Conservation (phyloP, 768 basidiomycete species). For the Lentinula lateritia region DNA sequence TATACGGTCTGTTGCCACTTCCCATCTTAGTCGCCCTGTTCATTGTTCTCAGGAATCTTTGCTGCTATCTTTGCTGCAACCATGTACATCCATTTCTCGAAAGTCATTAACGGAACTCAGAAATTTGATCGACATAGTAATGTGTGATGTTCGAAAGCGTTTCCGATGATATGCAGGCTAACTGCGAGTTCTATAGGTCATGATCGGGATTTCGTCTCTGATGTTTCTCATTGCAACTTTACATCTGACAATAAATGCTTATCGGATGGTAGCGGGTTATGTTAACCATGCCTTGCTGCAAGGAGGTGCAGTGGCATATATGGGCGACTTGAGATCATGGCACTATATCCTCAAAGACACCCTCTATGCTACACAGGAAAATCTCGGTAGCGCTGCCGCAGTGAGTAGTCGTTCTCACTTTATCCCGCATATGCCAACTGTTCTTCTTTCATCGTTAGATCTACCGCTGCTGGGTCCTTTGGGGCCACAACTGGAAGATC, state of each 20-base stretch:
- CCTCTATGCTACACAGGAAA: conserved; percentile 13
- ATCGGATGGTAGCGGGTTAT: conserved; percentile 11
- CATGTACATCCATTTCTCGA: conserved; percentile 9
- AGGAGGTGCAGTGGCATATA: conserved; percentile 13
- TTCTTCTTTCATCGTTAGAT: conserved; percentile 9
- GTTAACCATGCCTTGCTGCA: background rate
- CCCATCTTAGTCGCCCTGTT: background rate
- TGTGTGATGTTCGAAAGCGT: background rate
- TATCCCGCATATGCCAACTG: background rate
- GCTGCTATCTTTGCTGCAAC: conserved; percentile 10
- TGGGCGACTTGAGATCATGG: conserved; percentile 13
- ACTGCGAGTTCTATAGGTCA: conserved; percentile 6
- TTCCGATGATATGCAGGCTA: background rate
- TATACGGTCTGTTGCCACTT: background rate
- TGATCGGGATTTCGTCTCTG: conserved; percentile 11
- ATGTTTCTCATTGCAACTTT: conserved; percentile 15
- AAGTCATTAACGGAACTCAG: background rate
- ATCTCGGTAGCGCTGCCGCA: conserved; percentile 14
- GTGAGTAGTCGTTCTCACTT: background rate
- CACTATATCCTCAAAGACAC: conserved; percentile 15
- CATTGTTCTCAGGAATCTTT: conserved; percentile 7
- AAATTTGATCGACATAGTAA: conserved; percentile 6
- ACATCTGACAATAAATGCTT: conserved; percentile 15
- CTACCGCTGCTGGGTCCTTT: conserved; percentile 17
- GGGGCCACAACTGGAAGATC: conserved; percentile 10